phyloP scores from a whole-genome alignment of 2,329 filamentous ascomycete genomes.

The Hypoxylon sp. region DNA sequence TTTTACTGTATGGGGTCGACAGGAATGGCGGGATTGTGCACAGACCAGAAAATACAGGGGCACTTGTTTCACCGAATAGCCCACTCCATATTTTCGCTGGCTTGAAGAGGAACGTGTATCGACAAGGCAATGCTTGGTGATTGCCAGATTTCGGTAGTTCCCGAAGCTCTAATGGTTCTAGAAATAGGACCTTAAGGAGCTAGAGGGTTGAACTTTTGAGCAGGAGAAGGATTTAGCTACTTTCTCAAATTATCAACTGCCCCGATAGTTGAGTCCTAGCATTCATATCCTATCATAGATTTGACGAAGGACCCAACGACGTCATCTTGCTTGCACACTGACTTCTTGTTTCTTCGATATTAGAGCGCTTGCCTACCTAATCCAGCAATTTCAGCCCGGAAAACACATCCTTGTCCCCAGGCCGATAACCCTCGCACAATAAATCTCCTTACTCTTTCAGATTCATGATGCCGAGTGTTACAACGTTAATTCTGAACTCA shows the following conservation, averaged over 20 bases:
- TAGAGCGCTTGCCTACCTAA: background rate
- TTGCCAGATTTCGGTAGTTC: slow-evolving; percentile 12
- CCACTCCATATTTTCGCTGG: background rate
- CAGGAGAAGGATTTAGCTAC: background rate
- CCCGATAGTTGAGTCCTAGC: background rate
- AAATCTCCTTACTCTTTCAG: background rate
- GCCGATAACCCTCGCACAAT: background rate
- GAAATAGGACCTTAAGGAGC: background rate
- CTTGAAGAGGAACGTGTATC: slow-evolving; percentile 7
- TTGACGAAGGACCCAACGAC: background rate
- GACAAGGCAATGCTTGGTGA: slow-evolving; percentile 5
- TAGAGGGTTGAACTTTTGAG: background rate
- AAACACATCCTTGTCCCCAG: background rate
- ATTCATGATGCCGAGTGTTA: slow-evolving; percentile 2
- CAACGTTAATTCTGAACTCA: slow-evolving; percentile 18
- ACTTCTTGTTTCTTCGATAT: background rate
- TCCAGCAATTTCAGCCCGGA: too few relatives aligned
- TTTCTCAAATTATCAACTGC: background rate
- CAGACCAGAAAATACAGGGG: background rate
- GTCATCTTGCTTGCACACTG: background rate
- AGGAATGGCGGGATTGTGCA: background rate
- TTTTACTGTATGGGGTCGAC: background rate
- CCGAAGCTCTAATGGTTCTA: background rate
- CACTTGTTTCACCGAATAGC: background rate
- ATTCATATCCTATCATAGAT: background rate